Conservation (phyloP, 2,329 filamentous ascomycete species). For the Dendrostoma leiphaemia region DNA sequence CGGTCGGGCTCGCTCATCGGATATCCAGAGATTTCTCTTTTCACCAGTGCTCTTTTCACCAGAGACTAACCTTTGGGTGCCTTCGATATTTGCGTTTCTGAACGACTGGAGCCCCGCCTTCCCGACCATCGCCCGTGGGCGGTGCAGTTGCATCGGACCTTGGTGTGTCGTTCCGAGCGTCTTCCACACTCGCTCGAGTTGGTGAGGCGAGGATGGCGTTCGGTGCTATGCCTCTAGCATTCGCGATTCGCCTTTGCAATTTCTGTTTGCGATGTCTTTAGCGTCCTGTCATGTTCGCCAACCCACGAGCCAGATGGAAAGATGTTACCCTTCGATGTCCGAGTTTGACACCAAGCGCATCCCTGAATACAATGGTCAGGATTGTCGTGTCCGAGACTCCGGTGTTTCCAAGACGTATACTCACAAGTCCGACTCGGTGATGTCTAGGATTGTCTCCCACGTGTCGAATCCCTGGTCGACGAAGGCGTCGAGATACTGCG, state of each 20-base stretch:
- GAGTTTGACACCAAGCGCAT: slow-evolving; percentile 73
- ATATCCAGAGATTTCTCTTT: not conserved
- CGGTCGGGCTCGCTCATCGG: not conserved
- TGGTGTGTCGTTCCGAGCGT: slow-evolving; percentile 51
- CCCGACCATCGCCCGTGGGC: slow-evolving; percentile 41
- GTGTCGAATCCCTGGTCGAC: slow-evolving; percentile 79
- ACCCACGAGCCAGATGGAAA: slow-evolving; percentile 10
- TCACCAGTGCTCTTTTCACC: not conserved
- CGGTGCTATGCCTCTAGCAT: slow-evolving; percentile 62
- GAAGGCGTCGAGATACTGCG: slow-evolving; percentile 72
- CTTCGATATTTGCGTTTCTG: slow-evolving; percentile 74
- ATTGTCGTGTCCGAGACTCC: too few species aligned
- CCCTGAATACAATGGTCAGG: slow-evolving; percentile 41
- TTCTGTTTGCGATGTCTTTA: slow-evolving; percentile 51
- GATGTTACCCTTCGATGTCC: slow-evolving; percentile 74
- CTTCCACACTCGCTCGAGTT: slow-evolving; percentile 51
- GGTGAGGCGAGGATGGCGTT: slow-evolving; percentile 50
- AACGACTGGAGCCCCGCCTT: slow-evolving; percentile 39
- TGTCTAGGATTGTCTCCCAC: slow-evolving; percentile 81
- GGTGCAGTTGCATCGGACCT: slow-evolving; percentile 38
- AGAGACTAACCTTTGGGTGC: slow-evolving; percentile 65
- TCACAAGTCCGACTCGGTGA: slow-evolving; percentile 80
- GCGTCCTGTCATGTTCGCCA: not conserved
- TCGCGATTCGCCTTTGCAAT: slow-evolving; percentile 79
- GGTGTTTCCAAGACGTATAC: too few species aligned